Conservation (phyloP, 495 filamentous ascomycete genomes). For the Chlorociboria aeruginascens region DNA sequence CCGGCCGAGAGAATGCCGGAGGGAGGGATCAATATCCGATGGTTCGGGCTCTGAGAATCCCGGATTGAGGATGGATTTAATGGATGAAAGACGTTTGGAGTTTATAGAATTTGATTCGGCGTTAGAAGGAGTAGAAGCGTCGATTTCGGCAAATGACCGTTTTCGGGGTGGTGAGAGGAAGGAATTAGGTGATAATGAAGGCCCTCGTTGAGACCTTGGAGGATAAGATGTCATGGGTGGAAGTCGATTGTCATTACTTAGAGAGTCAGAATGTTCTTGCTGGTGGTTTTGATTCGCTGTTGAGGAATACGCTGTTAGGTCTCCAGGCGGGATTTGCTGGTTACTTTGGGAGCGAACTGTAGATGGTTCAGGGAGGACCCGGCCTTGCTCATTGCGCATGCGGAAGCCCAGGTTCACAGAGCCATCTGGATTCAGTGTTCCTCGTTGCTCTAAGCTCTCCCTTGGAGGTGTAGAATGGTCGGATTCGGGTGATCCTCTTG, state of each 20-base stretch:
- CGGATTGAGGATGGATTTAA: constrained; percentile 73
- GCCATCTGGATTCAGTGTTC: constrained; percentile 39
- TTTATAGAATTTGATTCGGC: constrained; percentile 11
- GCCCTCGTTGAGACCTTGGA: constrained; percentile 24
- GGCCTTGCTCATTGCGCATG: constrained; percentile 26
- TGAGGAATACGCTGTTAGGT: constrained; percentile 31
- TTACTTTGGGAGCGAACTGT: constrained; percentile 25
- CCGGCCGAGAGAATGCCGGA: not conserved
- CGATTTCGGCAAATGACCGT: constrained; percentile 50
- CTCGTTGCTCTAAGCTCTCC: constrained; percentile 25
- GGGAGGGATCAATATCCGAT: not conserved
- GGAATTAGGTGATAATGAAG: constrained; percentile 37
- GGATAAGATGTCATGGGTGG: constrained; percentile 36
- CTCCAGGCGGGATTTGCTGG: constrained; percentile 22
- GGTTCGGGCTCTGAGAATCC: constrained; percentile 10
- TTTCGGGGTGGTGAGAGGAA: constrained; percentile 47
- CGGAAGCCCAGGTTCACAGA: constrained; percentile 50
- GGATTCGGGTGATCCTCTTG: constrained; percentile 25
- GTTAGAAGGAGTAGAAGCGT: constrained; percentile 13
- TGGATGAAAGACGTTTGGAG: constrained; percentile 58
- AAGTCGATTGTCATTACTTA: constrained; percentile 42
- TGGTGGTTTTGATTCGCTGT: constrained; percentile 20
- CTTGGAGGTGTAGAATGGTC: constrained; percentile 31
- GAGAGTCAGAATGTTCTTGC: constrained; percentile 28
- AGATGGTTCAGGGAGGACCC: constrained; percentile 35